Percentiles rank a stretch among this genome's conserved stretches.
These are phyloP conservation scores for Yarrowia sp. DNA, from an alignment of 805 yeast genomes.

Conservation along the genomic window DNA sequence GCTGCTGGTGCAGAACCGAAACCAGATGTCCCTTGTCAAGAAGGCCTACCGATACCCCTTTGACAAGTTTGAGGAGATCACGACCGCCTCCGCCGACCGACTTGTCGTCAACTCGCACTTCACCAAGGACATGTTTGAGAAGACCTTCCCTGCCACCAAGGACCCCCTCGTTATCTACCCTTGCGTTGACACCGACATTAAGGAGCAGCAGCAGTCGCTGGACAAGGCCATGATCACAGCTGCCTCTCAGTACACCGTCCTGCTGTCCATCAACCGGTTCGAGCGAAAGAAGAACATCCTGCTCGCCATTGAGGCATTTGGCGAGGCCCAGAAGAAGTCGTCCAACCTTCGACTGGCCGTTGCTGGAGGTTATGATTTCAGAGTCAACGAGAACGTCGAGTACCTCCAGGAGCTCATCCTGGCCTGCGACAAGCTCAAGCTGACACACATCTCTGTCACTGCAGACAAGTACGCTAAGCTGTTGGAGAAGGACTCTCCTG, in stretches of 20 bases:
- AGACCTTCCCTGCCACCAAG: slow-evolving; percentile 50
- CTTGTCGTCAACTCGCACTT: slow-evolving; percentile 86
- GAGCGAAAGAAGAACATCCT: slow-evolving; percentile 82
- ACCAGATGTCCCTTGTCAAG: slow-evolving; percentile 53
- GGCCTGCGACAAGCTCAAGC: slow-evolving; percentile 30
- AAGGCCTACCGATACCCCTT: slow-evolving; percentile 74
- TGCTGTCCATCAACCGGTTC: slow-evolving; percentile 82
- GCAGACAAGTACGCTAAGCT: background rate
- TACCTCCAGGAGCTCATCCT: slow-evolving; percentile 59
- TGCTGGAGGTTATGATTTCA: slow-evolving; percentile 87
- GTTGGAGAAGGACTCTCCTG: background rate
- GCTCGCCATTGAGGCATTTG: slow-evolving; percentile 71
- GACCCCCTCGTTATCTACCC: slow-evolving; percentile 67
- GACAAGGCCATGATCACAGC: slow-evolving; percentile 16
- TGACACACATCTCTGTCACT: background rate
- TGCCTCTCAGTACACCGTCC: slow-evolving; percentile 40
- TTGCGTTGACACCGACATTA: slow-evolving; percentile 57
- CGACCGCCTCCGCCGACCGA: slow-evolving; percentile 71
- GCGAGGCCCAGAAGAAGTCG: slow-evolving; percentile 42
- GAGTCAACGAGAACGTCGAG: slow-evolving; percentile 71
- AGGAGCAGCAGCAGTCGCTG: slow-evolving; percentile 25
- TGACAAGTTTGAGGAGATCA: slow-evolving; percentile 76
- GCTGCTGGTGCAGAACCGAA: slow-evolving; percentile 51
- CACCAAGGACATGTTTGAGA: slow-evolving; percentile 65
- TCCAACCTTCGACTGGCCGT: slow-evolving; percentile 54